Base-by-base conservation (phyloP, 2,329 filamentous ascomycete species). In the Coniochaeta sp. region DNA sequence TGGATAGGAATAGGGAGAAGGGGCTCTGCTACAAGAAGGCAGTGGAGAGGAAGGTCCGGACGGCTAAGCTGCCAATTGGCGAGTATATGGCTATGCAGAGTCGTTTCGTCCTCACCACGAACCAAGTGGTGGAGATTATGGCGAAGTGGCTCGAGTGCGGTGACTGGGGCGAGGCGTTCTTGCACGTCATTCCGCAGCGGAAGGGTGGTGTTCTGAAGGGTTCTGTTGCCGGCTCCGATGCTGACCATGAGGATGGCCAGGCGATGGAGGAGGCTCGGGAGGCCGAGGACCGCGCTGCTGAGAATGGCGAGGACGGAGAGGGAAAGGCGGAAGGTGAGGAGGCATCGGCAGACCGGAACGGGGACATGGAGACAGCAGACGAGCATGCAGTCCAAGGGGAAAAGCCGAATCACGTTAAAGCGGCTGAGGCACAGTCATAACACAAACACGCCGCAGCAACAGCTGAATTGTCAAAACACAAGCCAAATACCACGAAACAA, bases 41-140 rank as follows among this genome's bases (percentile, higher is more conserved):
- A 0, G 75, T 80, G 50, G 82, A 86, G 51, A 78, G 78, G 55
- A 88, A 88, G 0, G 82, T 99, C 60, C 86, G 86, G 57, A 97
- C 94, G 0, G 94, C 92, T 2, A 91, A 90, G 65, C 69, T 99
- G 51, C 94, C 94, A 0, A 97, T 99, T 61, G 90, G 91, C n/a
- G 85, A 97, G 56, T 97, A 89, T 67, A 86, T 99, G 76, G 80
- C 90, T 57, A 95, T 99, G 88, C 80, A 85, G 52, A 91, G 87
- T 60, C 82, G 94, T 28, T 83, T 86, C 60, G 89, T 99, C 4
- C 73, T 99, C 52, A 86, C 92, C 3, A 96, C 92, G 7, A 99
- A 97, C 64, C 94, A 99, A 63, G 94, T 99, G 1, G 82, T 94
- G 46, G 92, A 97, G 70, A 97, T 99, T 56, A 96, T 99, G 89